Percentiles rank a stretch among this genome's conserved stretches.
Evolutionary conservation across 23 red algal genomes (phyloP).

Genomic region (Agarophyton chilense): DNA sequence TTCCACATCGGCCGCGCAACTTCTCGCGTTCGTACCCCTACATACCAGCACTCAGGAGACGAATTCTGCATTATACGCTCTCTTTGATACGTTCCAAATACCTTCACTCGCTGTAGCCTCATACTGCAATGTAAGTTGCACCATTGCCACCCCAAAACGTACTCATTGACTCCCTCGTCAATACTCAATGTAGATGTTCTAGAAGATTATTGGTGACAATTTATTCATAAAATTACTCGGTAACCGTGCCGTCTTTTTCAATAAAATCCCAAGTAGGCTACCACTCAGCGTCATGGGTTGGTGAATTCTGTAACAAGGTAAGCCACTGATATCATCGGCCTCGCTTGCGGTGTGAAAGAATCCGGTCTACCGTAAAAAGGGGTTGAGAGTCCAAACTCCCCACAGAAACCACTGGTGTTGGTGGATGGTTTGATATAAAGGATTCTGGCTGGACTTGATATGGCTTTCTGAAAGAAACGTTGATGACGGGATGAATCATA

Average conservation of each 20-base stretch:
- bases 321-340: slow-evolving; percentile 37
- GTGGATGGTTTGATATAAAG: too few relatives aligned
- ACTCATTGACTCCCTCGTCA: background rate
- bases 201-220: background rate
- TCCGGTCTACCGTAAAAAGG: background rate
- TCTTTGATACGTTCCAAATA: too few relatives aligned
- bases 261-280: slow-evolving; percentile 14
- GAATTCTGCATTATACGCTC: too few relatives aligned
- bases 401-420: background rate
- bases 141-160: background rate
- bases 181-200: background rate
- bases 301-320: background rate
- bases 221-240: background rate
- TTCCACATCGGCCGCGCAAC: too few relatives aligned
- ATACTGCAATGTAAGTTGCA: background rate
- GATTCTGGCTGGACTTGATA: background rate
- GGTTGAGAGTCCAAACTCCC: background rate
- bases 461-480: background rate
- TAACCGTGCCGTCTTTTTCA: slow-evolving; percentile 21
- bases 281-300: slow-evolving; percentile 27
- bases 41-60: too few relatives aligned
- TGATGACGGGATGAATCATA: slow-evolving; percentile 20
- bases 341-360: background rate
- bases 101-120: too few relatives aligned
- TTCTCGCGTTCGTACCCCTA: too few relatives aligned